A percentile compares a stretch with the other conserved stretches of the same genome.
These are phyloP conservation scores for Chlamydomonas sp. DNA, from an alignment of 139 green algal species.

Conservation along the genomic window DNA sequence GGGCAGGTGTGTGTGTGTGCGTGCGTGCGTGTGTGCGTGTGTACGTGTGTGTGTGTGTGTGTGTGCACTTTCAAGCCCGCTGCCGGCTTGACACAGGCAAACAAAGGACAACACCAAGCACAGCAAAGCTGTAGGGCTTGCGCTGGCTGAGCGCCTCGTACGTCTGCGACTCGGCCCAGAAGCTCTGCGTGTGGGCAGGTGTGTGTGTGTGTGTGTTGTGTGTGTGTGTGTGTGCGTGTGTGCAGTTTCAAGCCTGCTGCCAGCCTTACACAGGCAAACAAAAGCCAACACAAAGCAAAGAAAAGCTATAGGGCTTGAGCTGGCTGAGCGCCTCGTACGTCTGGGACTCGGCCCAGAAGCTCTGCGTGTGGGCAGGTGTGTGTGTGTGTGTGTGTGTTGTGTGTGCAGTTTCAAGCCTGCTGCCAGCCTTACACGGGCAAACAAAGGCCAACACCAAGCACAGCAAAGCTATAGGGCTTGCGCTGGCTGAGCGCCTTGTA, in stretches of 20 bases:
- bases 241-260: neutral
- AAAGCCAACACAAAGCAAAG: neutral
- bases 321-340: neutral
- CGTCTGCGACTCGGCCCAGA: neutral
- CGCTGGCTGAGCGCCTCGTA: neutral
- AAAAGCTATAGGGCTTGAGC: neutral
- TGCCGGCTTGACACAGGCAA: neutral
- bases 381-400: neutral
- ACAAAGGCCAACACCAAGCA: neutral
- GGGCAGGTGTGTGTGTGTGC: neutral
- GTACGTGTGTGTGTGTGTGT: neutral
- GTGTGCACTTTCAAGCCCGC: neutral
- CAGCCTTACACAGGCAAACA: neutral
- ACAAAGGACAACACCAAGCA: neutral
- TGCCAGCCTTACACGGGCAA: neutral
- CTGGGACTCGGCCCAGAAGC: neutral
- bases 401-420: neutral
- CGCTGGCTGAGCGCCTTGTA: constrained; percentile 15
- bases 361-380: neutral
- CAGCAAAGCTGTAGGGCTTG: neutral
- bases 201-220: neutral
- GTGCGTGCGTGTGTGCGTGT: neutral
- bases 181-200: neutral
- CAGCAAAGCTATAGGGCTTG: constrained; percentile 42
- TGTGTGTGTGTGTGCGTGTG: neutral